Evolutionary conservation across 2,329 filamentous ascomycete genomes (phyloP), one percentile per base, ranked within the genome.

Genomic region (Geosmithia putterillii): DNA sequence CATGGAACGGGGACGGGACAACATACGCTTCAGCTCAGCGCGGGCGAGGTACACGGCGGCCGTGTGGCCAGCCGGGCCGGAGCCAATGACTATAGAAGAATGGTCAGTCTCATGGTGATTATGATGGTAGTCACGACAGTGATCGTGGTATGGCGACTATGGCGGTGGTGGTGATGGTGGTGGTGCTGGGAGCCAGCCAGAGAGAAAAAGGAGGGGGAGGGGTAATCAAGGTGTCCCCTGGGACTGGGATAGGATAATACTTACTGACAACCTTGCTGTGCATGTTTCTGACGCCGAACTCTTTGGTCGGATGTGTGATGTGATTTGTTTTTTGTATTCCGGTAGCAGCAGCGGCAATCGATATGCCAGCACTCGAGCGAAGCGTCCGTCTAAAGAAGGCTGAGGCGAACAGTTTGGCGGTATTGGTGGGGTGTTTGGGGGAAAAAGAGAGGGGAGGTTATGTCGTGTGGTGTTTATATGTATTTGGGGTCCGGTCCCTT

Each of bases 41-140:
- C 92, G 84, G 40, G 89, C 84, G 56, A 95, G 82, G 68, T 98
- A 98, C 61, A 98, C 81, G 63, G 92, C 92, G 48, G 92, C 92
- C 40, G 92, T 98, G 70, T 98, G 92, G 66, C 89, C 92, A 54
- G 89, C 92, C 50, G 92, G 92, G 71, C 92, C 92, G 49, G 92
- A 98, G 71, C 92, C 89, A 67, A 86, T 83, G 59, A 88, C 76
- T 80, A 45, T 38, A 7, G 10, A 18, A 9, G 22, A 10, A 37
- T 23, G n/a, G 32, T 38, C 21, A 41, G 28, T 20, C 10, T 19
- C 20, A 14, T 19, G n/a, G n/a, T n/a, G 20, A 15, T 40, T 15
- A 19, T 15, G 38, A 21, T 8, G 38, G 37, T 8, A 10, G 37
- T 18, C 20, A n/a, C n/a, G n/a, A n/a, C n/a, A n/a, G n/a, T n/a